Conservation (phyloP, 768 basidiomycete species). For the Termitomyces sp. region DNA sequence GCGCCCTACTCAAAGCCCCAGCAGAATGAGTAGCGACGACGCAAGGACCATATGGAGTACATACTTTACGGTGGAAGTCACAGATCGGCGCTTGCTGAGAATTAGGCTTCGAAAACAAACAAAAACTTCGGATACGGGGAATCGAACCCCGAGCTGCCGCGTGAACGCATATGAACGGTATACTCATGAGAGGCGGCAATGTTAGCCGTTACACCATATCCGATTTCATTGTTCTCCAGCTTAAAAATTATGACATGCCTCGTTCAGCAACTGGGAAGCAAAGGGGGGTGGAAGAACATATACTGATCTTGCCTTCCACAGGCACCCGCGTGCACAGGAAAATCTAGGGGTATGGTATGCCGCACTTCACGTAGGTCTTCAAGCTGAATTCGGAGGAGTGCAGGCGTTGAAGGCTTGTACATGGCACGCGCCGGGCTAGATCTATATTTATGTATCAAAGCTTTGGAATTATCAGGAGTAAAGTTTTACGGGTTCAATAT, state of each 20-base stretch:
- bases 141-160: constrained; percentile 56
- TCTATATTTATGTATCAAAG: background rate
- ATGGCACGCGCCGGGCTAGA: background rate
- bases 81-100: too few relatives aligned
- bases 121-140: constrained; percentile 37
- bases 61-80: too few relatives aligned
- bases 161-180: background rate
- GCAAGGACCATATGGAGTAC: too few relatives aligned
- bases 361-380: background rate
- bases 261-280: too few relatives aligned
- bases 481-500: background rate
- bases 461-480: background rate
- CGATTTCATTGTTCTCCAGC: constrained; percentile 7
- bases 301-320: background rate
- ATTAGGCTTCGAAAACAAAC: too few relatives aligned
- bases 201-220: constrained; percentile 56
- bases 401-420: background rate
- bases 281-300: too few relatives aligned
- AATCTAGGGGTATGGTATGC: too few relatives aligned
- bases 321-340: background rate
- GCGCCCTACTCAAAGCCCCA: too few relatives aligned
- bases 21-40: too few relatives aligned
- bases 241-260: too few relatives aligned
- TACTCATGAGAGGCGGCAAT: constrained; percentile 47
- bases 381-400: background rate